These are phyloP conservation scores for Pholiota adiposa DNA, from an alignment of 1,284 basidiomycete species.

Conservation along the genomic window DNA sequence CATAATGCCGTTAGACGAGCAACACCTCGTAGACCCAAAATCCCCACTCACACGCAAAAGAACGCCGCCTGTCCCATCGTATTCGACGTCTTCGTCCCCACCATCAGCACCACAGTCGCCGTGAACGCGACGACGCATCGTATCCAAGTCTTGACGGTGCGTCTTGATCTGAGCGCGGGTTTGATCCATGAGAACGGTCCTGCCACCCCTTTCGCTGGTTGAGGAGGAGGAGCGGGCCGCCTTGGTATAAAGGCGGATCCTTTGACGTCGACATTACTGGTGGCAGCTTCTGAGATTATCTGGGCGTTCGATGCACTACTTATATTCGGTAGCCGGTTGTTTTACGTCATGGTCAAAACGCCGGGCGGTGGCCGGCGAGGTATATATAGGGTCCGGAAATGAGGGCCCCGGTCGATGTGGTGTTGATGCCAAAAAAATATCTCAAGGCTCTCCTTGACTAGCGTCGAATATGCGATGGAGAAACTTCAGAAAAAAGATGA, in stretches of 20 bases:
- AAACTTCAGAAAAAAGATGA: too few species aligned
- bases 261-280: neutral
- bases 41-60: slow-evolving; percentile 38
- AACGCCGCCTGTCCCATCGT: slow-evolving; percentile 43
- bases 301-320: neutral
- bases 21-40: neutral
- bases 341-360: neutral
- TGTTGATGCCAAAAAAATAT: too few species aligned
- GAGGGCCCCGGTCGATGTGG: too few species aligned
- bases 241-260: neutral
- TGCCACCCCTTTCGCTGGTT: neutral
- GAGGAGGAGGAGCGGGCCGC: neutral
- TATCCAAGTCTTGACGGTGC: slow-evolving; percentile 43
- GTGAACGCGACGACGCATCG: slow-evolving; percentile 38
- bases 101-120: slow-evolving; percentile 37
- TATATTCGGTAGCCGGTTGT: neutral
- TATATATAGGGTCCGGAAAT: too few species aligned
- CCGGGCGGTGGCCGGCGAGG: too few species aligned
- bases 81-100: slow-evolving; percentile 30
- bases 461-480: too few species aligned
- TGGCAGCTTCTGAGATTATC: neutral
- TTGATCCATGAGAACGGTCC: slow-evolving; percentile 29
- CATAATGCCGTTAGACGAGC: neutral
- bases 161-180: slow-evolving; percentile 35
- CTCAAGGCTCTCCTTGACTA: too few species aligned